Evolutionary conservation across 1,284 basidiomycete genomes (phyloP).

Genomic region (Rhodofomes roseus): DNA sequence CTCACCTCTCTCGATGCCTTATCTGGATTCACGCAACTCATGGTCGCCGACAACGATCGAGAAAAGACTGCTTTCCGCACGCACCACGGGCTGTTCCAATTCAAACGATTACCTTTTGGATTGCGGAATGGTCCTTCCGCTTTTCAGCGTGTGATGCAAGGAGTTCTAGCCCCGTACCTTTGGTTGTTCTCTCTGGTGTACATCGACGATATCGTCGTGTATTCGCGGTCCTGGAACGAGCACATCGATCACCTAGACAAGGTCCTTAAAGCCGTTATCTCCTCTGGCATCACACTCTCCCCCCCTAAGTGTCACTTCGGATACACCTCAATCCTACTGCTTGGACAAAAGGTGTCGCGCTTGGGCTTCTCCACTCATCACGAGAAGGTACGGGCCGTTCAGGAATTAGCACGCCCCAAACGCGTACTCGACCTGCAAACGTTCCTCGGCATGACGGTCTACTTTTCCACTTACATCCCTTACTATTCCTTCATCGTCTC

Average conservation of each 20-base stretch:
- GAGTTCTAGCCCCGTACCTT: too few relatives aligned
- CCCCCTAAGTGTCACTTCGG: too few relatives aligned
- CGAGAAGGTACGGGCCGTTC: conserved; percentile 27
- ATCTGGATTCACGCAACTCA: conserved; percentile 37
- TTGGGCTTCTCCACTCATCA: conserved; percentile 28
- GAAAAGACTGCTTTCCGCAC: conserved; percentile 37
- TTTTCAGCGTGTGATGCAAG: too few relatives aligned
- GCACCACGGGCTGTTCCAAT: conserved; percentile 38
- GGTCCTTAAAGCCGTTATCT: conserved; percentile 26
- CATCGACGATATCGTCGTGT: too few relatives aligned
- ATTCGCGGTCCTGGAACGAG: conserved; percentile 32
- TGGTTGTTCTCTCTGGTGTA: too few relatives aligned
- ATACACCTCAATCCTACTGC: too few relatives aligned
- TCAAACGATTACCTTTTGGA: too few relatives aligned
- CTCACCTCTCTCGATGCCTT: conserved; percentile 35
- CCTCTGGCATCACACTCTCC: conserved; percentile 30
- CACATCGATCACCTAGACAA: conserved; percentile 25
- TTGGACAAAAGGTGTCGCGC: too few relatives aligned
- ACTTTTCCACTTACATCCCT: conserved; percentile 28
- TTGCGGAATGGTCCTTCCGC: too few relatives aligned
- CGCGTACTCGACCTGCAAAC: conserved; percentile 23
- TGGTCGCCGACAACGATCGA: conserved; percentile 25
- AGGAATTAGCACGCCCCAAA: conserved; percentile 19
- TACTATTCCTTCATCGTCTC: too few relatives aligned
- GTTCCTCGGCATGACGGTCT: conserved; percentile 32